Evolutionary conservation across 371 early-diverging fungal genomes (phyloP), one percentile per base, ranked within the genome.

Genomic region (Sporodiniella umbellata): DNA sequence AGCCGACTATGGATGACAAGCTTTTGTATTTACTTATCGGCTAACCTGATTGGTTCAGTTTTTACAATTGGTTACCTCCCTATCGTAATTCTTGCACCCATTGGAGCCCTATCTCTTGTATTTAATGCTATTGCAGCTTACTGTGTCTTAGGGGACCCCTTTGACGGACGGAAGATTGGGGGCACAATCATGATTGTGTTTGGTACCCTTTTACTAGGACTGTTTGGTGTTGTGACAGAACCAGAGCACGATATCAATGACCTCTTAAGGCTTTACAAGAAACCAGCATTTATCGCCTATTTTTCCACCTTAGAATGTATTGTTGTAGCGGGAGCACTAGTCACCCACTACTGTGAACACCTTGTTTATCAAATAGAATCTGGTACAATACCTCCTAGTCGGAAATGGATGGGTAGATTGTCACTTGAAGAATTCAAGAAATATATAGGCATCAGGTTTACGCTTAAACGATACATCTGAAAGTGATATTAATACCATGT

Each of bases 51-150:
- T n/a, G 88, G 89, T 26, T 86, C 90, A 0, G 66, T 85, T 7
- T 81, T 89, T 38, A 83, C 90, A 2, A 85, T 91, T 48, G 88
- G 88, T 33, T 84, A 86, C 50, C 71, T 91, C 8, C 92, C 92
- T 4, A 87, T 91, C 14, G 85, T 89, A 48, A 88, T 90, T 40
- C 68, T 89, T 24, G 92, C 92, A 11, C 92, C 92, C 4, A 69
- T 91, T 50, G 87, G 89, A 2, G 89, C 92, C 8, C 83, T 90
- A 40, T 81, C 80, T 2, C 70, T 91, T 35, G 87, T 88, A 11
- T 86, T 89, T 54, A 91, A 91, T 66, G 88, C 89, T 6, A 61
- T 89, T 6, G 89, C 87, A 60, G 90, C 92, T 5, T 66, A 79
- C 31, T 56, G 80, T 26, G 72, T 91, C 4, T 53, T 91, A 30